Evolutionary conservation across 495 filamentous ascomycete genomes (phyloP).

Genomic region (Aspergillus leporis): DNA sequence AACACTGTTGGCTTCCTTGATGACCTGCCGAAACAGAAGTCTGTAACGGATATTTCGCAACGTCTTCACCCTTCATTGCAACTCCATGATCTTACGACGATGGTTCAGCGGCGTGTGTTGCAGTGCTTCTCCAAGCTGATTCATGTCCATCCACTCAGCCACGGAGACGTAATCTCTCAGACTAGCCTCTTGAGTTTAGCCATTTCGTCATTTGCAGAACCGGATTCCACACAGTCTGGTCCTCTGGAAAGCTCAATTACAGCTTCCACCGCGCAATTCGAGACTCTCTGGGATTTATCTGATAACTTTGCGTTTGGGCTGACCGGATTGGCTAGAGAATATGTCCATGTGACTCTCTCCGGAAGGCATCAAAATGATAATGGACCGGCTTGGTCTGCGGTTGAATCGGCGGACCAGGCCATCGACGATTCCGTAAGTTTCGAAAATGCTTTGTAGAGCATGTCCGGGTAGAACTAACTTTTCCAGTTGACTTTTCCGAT

Average conservation of each 20-base stretch:
- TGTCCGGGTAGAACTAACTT: conserved; percentile 15
- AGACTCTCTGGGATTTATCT: conserved; percentile 89
- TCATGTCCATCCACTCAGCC: conserved; percentile 75
- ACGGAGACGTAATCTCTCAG: conserved; percentile 81
- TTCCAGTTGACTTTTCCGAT: conserved; percentile 65
- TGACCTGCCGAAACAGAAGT: conserved; percentile 78
- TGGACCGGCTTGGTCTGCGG: conserved; percentile 60
- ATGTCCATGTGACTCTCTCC: conserved; percentile 67
- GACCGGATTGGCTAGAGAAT: conserved; percentile 78
- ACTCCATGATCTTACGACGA: conserved; percentile 85
- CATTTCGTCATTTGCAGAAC: conserved; percentile 88
- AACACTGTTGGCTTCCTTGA: conserved; percentile 88
- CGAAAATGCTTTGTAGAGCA: neutral
- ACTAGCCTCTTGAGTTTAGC: conserved; percentile 93
- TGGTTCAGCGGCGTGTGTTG: conserved; percentile 89
- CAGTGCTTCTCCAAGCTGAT: conserved; percentile 94
- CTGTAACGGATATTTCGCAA: conserved; percentile 83
- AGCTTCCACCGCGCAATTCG: conserved; percentile 84
- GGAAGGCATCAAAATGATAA: conserved; percentile 64
- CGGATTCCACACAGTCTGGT: conserved; percentile 79
- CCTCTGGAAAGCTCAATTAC: conserved; percentile 91
- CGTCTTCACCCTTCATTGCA: conserved; percentile 85
- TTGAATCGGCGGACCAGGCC: conserved; percentile 62
- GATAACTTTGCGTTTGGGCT: conserved; percentile 96
- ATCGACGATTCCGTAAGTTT: conserved; percentile 68